A percentile compares a stretch with the other conserved stretches of the same genome.
Conservation (phyloP, 2,329 filamentous ascomycete genomes). For the Cercospora beticola region DNA sequence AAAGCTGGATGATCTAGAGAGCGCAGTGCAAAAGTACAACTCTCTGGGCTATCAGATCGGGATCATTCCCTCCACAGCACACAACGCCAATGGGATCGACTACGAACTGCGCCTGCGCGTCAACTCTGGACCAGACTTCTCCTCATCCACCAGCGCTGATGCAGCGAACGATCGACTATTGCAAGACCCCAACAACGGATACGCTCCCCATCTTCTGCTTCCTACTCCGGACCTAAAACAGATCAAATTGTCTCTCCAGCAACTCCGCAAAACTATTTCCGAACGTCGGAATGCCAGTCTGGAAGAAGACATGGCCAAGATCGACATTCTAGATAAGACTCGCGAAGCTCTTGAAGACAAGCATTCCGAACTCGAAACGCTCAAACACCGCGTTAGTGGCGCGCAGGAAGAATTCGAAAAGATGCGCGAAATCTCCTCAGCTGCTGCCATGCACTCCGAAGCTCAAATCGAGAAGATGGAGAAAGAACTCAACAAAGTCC, state of each 20-base stretch:
- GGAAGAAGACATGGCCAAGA: conserved; percentile 90
- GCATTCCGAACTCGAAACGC: conserved; percentile 82
- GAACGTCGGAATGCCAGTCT: conserved; percentile 78
- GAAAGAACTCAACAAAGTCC: conserved; percentile 94
- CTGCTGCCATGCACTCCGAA: conserved; percentile 84
- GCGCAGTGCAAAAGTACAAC: conserved; percentile 87
- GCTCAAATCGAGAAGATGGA: conserved; percentile 98
- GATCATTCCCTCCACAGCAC: conserved; percentile 79
- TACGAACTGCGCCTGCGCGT: conserved; percentile 85
- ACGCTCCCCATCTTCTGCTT: conserved; percentile 84
- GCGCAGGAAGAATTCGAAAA: conserved; percentile 93
- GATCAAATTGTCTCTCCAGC: conserved; percentile 74
- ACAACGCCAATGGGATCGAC: conserved; percentile 79
- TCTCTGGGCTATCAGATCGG: conserved; percentile 90
- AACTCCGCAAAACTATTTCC: conserved; percentile 85
- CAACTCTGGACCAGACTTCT: conserved; percentile 74
- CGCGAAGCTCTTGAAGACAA: conserved; percentile 98
- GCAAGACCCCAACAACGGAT: conserved; percentile 77
- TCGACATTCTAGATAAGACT: conserved; percentile 89
- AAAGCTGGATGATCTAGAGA: conserved; percentile 89
- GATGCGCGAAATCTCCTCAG: conserved; percentile 76
- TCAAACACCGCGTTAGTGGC: conserved; percentile 82
- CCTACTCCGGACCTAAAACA: conserved; percentile 86
- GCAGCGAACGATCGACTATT: conserved; percentile 68
- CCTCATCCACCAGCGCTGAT: conserved; percentile 46